A percentile compares a stretch with the other conserved stretches of the same genome.
phyloP scores from a whole-genome alignment of 306 rosid species.

The Neltuma alba region DNA sequence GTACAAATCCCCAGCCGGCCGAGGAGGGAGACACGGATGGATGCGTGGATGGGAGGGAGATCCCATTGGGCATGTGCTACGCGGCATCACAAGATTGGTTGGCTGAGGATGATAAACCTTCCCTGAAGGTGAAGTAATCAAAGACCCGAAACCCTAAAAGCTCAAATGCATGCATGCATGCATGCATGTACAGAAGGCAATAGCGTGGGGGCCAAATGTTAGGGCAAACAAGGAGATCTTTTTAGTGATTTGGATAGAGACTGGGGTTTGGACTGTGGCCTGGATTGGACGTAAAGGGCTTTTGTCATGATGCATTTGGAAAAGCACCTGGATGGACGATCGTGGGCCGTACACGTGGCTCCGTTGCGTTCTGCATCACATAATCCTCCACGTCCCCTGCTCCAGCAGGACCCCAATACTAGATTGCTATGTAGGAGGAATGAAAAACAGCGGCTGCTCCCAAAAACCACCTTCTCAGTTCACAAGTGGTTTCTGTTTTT shows the following conservation, averaged over 20 bases:
- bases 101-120: background rate
- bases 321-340: slow-evolving; percentile 32
- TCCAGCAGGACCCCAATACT: slow-evolving; percentile 32
- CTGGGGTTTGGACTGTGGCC: slow-evolving; percentile 26
- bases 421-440: slow-evolving; percentile 7
- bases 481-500: slow-evolving; percentile 38
- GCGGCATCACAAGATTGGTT: background rate
- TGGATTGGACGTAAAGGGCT: slow-evolving; percentile 63
- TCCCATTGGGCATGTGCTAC: background rate
- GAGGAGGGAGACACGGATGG: no score
- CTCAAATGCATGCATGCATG: slow-evolving; percentile 11
- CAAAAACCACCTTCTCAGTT: slow-evolving; percentile 43
- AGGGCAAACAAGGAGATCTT: slow-evolving; percentile 29
- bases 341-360: slow-evolving; percentile 48
- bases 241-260: slow-evolving; percentile 34
- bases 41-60: no score
- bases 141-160: slow-evolving; percentile 29
- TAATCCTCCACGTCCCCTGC: slow-evolving; percentile 1
- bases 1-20: no score
- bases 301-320: slow-evolving; percentile 62
- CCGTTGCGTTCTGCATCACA: slow-evolving; percentile 29
- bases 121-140: slow-evolving; percentile 10
- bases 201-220: background rate
- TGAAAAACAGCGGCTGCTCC: slow-evolving; percentile 53
- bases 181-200: slow-evolving; percentile 3